Evolutionary conservation across 352 stramenopile genomes (phyloP), one percentile per base, ranked within the genome.

Genomic region (Phytopythium aichiense): DNA sequence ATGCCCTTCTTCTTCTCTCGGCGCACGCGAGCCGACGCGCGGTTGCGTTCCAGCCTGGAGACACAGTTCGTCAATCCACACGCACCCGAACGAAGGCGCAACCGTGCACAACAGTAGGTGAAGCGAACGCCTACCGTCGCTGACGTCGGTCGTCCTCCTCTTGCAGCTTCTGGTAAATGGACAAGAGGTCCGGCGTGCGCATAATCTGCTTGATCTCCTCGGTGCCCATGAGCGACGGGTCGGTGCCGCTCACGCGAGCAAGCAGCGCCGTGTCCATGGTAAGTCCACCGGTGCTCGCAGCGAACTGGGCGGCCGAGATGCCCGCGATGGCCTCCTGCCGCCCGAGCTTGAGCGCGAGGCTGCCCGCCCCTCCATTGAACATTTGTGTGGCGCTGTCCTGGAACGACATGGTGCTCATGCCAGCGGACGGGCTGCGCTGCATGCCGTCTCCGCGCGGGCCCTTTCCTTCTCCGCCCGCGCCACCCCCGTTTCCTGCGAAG

Each of bases 131-230:
- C 2, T 30, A 76, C 69, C 85, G 70, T 58, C 84, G 68, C 64
- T 93, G 87, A 28, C 87, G 74, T 22, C 84, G 77, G 43, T 93
- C 84, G 57, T 95, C 87, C 64, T 94, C 87, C 68, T 94, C 85
- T 51, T 93, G 87, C 2, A 95, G 67, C 58, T 92, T 95, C 64
- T 95, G 86, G 67, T 95, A 95, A 33, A 95, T 95, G 23, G 81
- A 92, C 35, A 95, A 62, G 25, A 95, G 61, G 58, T 95, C 85
- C 2, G 86, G 82, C 12, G 73, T 84, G 13, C 82, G 80, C 85
- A 95, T 95, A 63, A 95, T 94, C 69, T 94, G 86, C 56, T 90
- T 89, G 65, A 95, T 94, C 63, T 94, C 78, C 60, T 95, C 85
- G 7, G 80, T 84, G 49, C 82, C 84, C 63, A 95, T 87, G 16